Conservation (phyloP, 805 yeast genomes). For the Metschnikowia anglica region DNA sequence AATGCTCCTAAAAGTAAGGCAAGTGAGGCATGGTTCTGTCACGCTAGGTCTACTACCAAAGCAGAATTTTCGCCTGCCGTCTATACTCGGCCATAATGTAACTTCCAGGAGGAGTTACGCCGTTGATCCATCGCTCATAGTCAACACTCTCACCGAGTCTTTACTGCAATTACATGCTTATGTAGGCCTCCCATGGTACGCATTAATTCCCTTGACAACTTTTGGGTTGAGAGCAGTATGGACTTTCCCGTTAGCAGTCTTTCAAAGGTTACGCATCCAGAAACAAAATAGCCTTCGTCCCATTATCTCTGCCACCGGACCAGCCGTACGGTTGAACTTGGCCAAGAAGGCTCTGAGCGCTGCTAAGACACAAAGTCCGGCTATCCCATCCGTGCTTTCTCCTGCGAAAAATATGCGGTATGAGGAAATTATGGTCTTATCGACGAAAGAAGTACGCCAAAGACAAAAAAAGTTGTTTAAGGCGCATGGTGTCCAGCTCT, state of each 20-base stretch:
- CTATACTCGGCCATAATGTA: too few relatives aligned
- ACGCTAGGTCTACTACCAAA: conserved; percentile 4
- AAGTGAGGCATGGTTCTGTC: conserved; percentile 1
- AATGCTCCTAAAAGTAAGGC: conserved; percentile 5
- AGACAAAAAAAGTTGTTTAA: conserved; percentile 72
- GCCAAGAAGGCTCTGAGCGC: conserved; percentile 48
- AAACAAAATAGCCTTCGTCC: conserved; percentile 74
- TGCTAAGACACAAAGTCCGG: conserved; percentile 21
- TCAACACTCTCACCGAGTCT: conserved; percentile 34
- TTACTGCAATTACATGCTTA: conserved; percentile 50
- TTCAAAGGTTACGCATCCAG: conserved; percentile 66
- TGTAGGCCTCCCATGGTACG: conserved; percentile 81
- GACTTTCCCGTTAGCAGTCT: conserved; percentile 76
- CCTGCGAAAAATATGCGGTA: conserved; percentile 54
- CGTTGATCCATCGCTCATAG: conserved; percentile 33
- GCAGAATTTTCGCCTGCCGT: not conserved
- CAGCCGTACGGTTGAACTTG: conserved; percentile 61
- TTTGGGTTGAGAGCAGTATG: conserved; percentile 59
- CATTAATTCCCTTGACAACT: conserved; percentile 72
- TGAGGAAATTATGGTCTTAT: conserved; percentile 72
- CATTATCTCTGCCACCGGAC: conserved; percentile 68
- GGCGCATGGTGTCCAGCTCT: conserved; percentile 65
- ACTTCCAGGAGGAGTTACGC: conserved; percentile 23
- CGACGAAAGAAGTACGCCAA: conserved; percentile 74
- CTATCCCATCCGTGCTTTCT: conserved; percentile 25